Percentiles rank a stretch among this genome's conserved stretches.
Conservation (phyloP, 139 green algal genomes). For the Micractinium conductrix region DNA sequence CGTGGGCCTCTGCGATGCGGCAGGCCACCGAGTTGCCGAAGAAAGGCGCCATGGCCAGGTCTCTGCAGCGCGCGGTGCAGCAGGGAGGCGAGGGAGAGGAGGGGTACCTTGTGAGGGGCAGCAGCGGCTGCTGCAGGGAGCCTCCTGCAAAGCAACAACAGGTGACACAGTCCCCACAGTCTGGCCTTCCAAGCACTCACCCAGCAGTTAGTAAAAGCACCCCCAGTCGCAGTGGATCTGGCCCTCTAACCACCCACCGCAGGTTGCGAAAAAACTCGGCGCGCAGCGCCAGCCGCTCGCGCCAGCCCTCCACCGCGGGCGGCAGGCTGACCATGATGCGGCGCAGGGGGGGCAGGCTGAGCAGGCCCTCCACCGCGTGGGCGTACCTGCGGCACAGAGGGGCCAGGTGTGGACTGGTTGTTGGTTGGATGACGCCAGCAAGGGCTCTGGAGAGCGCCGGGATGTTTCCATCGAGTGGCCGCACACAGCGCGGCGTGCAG, state of each 20-base stretch:
- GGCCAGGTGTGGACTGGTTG: not conserved
- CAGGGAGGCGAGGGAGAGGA: too few relatives aligned
- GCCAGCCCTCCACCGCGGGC: constrained; percentile 40
- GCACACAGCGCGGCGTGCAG: too few relatives aligned
- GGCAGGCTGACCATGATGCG: constrained; percentile 45
- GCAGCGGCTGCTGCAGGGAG: too few relatives aligned
- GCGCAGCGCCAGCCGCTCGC: constrained; percentile 42
- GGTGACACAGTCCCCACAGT: too few relatives aligned
- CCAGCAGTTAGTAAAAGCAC: too few relatives aligned
- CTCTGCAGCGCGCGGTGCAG: constrained; percentile 24
- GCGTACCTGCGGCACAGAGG: constrained; percentile 12
- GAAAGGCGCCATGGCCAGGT: constrained; percentile 55
- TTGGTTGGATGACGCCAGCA: too few relatives aligned
- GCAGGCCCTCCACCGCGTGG: constrained; percentile 20
- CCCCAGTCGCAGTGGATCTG: not conserved
- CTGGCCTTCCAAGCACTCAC: too few relatives aligned
- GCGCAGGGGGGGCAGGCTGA: constrained; percentile 27
- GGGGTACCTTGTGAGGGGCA: too few relatives aligned
- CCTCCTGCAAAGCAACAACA: too few relatives aligned
- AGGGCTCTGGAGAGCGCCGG: too few relatives aligned
- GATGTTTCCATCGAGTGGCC: too few relatives aligned
- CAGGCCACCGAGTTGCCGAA: constrained; percentile 60
- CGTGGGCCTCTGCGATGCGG: constrained; percentile 34
- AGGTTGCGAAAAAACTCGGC: constrained; percentile 22
- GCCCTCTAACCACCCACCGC: not conserved